phyloP scores from a whole-genome alignment of 495 filamentous ascomycete species.

The Aspergillus panamensis region DNA sequence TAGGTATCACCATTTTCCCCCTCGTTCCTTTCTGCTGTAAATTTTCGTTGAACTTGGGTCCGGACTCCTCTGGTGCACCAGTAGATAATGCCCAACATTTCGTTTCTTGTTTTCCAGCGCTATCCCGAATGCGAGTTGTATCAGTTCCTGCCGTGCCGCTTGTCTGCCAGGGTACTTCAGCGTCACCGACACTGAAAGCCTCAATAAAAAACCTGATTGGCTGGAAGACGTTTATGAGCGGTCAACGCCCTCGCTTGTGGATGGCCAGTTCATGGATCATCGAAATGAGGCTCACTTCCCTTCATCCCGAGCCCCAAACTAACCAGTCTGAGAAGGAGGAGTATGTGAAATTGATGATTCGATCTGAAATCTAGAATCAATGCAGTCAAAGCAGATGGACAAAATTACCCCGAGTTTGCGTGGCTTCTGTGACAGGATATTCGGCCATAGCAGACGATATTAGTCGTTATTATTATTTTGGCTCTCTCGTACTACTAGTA shows the following conservation, averaged over 20 bases:
- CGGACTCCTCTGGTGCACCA: neutral
- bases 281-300: conserved; percentile 7
- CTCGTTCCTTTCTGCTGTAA: neutral
- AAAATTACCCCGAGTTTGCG: neutral
- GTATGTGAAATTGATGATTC: neutral
- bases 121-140: neutral
- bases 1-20: neutral
- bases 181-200: conserved; percentile 6
- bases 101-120: neutral
- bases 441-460: neutral
- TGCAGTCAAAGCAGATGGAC: neutral
- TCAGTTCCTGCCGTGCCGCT: neutral
- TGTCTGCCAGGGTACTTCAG: neutral
- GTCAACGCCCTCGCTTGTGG: neutral
- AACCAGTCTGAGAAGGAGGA: neutral
- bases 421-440: neutral
- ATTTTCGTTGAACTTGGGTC: neutral
- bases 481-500: neutral
- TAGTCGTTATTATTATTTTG: neutral
- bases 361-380: neutral
- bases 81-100: neutral
- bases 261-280: neutral
- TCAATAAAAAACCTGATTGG: neutral
- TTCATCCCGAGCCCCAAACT: neutral
- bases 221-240: neutral